Conservation (phyloP, 2,329 filamentous ascomycete species). For the Knoxdaviesia capensis region DNA sequence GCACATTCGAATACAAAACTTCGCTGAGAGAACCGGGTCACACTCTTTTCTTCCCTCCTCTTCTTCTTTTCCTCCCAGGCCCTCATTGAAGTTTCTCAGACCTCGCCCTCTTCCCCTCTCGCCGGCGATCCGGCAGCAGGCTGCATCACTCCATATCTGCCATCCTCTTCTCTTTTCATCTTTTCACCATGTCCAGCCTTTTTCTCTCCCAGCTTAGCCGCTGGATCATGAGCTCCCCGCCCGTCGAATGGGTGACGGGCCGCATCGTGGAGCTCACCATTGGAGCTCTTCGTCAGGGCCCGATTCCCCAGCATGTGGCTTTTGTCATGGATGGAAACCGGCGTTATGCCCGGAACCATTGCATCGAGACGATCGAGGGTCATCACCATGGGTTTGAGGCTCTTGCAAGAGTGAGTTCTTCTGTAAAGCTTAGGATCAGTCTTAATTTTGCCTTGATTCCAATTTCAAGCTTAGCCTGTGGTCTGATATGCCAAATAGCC, state of each 20-base stretch:
- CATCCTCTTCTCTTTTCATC: not conserved
- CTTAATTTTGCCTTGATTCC: not conserved
- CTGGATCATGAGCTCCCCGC: conserved; percentile 76
- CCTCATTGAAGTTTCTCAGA: too few relatives aligned
- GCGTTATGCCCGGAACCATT: conserved; percentile 71
- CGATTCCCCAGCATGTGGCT: conserved; percentile 87
- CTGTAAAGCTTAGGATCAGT: not conserved
- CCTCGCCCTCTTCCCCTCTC: too few relatives aligned
- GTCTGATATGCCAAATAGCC: not conserved
- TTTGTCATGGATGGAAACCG: conserved; percentile 99
- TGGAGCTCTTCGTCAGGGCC: conserved; percentile 71
- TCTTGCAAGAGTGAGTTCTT: conserved; percentile 50
- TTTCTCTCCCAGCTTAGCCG: conserved; percentile 27
- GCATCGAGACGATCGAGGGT: conserved; percentile 91
- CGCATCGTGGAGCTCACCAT: conserved; percentile 71
- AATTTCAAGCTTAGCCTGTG: too few relatives aligned
- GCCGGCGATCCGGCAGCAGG: too few relatives aligned
- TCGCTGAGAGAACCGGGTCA: too few relatives aligned
- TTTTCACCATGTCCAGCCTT: conserved; percentile 28
- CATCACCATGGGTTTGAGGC: conserved; percentile 94
- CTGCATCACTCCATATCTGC: too few relatives aligned
- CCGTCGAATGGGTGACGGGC: conserved; percentile 72
- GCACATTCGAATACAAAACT: too few relatives aligned
- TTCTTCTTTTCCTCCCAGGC: too few relatives aligned
- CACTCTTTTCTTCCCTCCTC: too few relatives aligned